These are phyloP conservation scores for Irpex rosettiformis DNA, from an alignment of 1,284 basidiomycete genomes.

Conservation along the genomic window DNA sequence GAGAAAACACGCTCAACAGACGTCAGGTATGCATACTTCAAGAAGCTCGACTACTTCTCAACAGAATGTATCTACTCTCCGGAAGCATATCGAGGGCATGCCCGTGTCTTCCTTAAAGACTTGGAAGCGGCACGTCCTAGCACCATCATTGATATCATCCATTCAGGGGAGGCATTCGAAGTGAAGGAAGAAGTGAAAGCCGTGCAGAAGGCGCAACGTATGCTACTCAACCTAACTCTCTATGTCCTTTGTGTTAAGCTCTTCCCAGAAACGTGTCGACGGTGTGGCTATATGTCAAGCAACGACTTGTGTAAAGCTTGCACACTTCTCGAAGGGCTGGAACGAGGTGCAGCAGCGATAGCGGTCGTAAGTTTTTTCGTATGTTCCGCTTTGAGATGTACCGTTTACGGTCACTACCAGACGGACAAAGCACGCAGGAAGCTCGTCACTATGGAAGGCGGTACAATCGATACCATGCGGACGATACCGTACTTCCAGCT, in stretches of 20 bases:
- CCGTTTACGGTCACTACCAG: conserved; percentile 30
- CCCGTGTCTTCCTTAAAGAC: conserved; percentile 92
- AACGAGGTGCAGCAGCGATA: conserved; percentile 70
- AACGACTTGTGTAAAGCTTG: conserved; percentile 94
- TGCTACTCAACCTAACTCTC: conserved; percentile 8
- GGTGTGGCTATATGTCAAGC: conserved; percentile 92
- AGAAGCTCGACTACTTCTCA: conserved; percentile 97
- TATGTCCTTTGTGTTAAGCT: not conserved
- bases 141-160: conserved; percentile 97
- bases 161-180: conserved; percentile 90
- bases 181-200: conserved; percentile 76
- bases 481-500: conserved; percentile 63
- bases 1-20: not conserved
- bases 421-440: conserved; percentile 63
- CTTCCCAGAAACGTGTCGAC: conserved; percentile 73
- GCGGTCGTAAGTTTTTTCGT: conserved; percentile 53
- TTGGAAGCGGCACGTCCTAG: conserved; percentile 91
- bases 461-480: conserved; percentile 50
- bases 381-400: conserved; percentile 8
- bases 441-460: conserved; percentile 55
- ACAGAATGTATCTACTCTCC: conserved; percentile 99
- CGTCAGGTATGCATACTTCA: conserved; percentile 94
- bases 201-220: conserved; percentile 76
- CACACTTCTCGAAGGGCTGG: conserved; percentile 86
- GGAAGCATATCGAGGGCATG: conserved; percentile 96